Evolutionary conservation across 345 rosid genomes (phyloP).

Genomic region (Crucihimalaya himalaica): DNA sequence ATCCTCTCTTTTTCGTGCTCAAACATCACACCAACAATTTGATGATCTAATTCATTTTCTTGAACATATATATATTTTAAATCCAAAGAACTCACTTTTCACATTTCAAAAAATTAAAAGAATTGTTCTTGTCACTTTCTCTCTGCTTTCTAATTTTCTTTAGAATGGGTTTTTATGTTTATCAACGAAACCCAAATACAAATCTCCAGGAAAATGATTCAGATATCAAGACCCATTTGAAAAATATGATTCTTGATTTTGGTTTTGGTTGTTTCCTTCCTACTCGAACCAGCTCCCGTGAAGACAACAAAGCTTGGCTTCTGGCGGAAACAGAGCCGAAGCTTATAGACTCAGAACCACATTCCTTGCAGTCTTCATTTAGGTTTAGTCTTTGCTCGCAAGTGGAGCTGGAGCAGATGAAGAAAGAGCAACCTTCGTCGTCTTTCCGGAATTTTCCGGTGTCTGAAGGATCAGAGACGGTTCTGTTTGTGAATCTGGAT

Average conservation of each 20-base stretch:
- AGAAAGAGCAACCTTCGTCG: slow-evolving; percentile 31
- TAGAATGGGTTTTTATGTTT: slow-evolving; percentile 1
- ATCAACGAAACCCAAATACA: background rate
- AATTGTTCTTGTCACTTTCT: slow-evolving; percentile 11
- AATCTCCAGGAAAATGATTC: background rate
- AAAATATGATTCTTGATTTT: slow-evolving; percentile 57
- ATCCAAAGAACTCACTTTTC: background rate
- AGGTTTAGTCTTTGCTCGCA: slow-evolving; percentile 88
- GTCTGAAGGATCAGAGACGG: slow-evolving; percentile 54
- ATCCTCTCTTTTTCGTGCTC: slow-evolving; percentile 19
- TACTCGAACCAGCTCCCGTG: slow-evolving; percentile 30
- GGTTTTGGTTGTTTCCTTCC: slow-evolving; percentile 66
- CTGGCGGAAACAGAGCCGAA: slow-evolving; percentile 72
- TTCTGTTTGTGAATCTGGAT: slow-evolving; percentile 80
- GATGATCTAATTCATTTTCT: slow-evolving; percentile 4
- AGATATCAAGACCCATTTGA: slow-evolving; percentile 41
- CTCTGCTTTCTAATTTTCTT: background rate
- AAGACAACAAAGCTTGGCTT: slow-evolving; percentile 81
- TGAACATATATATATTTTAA: background rate
- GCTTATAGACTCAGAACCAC: slow-evolving; percentile 66
- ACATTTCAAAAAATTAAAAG: slow-evolving; percentile 8
- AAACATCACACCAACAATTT: slow-evolving; percentile 37
- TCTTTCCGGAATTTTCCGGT: background rate
- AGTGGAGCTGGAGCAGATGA: slow-evolving; percentile 79
- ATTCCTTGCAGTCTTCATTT: slow-evolving; percentile 89